A percentile compares a stretch with the other conserved stretches of the same genome.
phyloP scores from a whole-genome alignment of 1,284 basidiomycete genomes.

The Leccinum subrobustum region DNA sequence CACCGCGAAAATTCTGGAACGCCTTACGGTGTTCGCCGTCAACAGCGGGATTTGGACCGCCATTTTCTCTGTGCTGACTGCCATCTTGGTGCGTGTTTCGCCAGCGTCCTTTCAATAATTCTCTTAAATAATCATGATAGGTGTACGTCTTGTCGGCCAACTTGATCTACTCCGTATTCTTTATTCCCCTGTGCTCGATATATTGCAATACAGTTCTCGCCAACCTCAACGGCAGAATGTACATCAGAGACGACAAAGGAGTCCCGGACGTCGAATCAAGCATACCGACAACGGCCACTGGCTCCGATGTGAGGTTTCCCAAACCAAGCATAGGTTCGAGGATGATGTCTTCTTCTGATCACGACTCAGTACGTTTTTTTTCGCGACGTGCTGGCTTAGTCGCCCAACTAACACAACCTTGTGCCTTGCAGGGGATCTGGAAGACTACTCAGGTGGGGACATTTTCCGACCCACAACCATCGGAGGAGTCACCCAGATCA shows the following conservation, averaged over 20 bases:
- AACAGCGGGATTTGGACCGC: slow-evolving; percentile 12
- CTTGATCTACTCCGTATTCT: background rate
- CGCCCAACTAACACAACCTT: background rate
- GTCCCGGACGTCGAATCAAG: background rate
- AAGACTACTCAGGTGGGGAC: slow-evolving; percentile 1
- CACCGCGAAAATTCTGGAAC: background rate
- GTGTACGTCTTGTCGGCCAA: background rate
- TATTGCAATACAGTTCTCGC: slow-evolving; percentile 11
- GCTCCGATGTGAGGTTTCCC: background rate
- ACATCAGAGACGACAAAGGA: background rate
- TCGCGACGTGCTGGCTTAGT: background rate
- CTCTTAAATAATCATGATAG: background rate
- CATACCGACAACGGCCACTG: background rate
- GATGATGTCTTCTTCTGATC: background rate
- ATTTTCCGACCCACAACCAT: background rate
- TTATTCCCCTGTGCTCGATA: background rate
- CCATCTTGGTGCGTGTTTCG: slow-evolving; percentile 8
- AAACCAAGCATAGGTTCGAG: background rate
- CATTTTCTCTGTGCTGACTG: background rate
- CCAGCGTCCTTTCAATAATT: background rate
- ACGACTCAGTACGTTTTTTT: background rate
- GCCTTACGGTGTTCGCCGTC: slow-evolving; percentile 6
- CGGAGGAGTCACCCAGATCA: background rate
- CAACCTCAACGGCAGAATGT: slow-evolving; percentile 8
- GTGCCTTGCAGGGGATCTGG: background rate